A percentile compares a stretch with the other conserved stretches of the same genome.
These are phyloP conservation scores for Astrothelium macrocarpum DNA, from an alignment of 495 filamentous ascomycete genomes.

Conservation along the genomic window DNA sequence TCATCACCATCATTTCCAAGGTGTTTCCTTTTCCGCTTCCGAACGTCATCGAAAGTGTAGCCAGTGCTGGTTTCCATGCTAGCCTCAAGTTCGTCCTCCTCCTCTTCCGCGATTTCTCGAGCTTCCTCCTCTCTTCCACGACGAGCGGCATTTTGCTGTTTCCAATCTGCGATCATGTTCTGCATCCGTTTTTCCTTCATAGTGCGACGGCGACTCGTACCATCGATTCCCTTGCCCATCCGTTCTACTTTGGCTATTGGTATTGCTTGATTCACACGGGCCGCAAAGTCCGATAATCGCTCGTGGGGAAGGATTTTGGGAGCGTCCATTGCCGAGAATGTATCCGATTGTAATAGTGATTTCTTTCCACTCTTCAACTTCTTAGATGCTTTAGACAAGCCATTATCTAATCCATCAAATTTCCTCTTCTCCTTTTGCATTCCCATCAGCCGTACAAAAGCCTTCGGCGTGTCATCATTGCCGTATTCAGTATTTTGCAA, in stretches of 20 bases:
- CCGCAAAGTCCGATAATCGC: slow-evolving; percentile 67
- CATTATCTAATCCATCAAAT: slow-evolving; percentile 61
- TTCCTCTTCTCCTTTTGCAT: slow-evolving; percentile 46
- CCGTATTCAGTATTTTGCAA: slow-evolving; percentile 22
- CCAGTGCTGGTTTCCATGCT: slow-evolving; percentile 42
- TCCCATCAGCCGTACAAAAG: slow-evolving; percentile 74
- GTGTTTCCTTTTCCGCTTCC: slow-evolving; percentile 34
- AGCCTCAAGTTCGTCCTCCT: slow-evolving; percentile 45
- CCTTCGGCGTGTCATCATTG: slow-evolving; percentile 74
- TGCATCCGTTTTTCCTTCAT: slow-evolving; percentile 77
- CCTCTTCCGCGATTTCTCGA: slow-evolving; percentile 54
- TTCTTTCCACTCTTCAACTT: slow-evolving; percentile 32
- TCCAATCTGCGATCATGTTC: slow-evolving; percentile 71
- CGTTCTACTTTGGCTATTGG: slow-evolving; percentile 49
- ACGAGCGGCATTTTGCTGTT: slow-evolving; percentile 51
- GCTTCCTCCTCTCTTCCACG: slow-evolving; percentile 51
- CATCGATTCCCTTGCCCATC: slow-evolving; percentile 22
- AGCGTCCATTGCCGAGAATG: slow-evolving; percentile 23
- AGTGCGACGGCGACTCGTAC: slow-evolving; percentile 46
- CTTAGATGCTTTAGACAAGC: slow-evolving; percentile 39
- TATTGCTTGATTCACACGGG: slow-evolving; percentile 76
- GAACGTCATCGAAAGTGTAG: slow-evolving; percentile 42
- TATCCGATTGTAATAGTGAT: background rate
- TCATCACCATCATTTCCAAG: slow-evolving; percentile 35
- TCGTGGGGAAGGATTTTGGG: slow-evolving; percentile 76